Evolutionary conservation across 495 filamentous ascomycete genomes (phyloP), one percentile per base, ranked within the genome.

Genomic region (Aspergillus egyptiacus): DNA sequence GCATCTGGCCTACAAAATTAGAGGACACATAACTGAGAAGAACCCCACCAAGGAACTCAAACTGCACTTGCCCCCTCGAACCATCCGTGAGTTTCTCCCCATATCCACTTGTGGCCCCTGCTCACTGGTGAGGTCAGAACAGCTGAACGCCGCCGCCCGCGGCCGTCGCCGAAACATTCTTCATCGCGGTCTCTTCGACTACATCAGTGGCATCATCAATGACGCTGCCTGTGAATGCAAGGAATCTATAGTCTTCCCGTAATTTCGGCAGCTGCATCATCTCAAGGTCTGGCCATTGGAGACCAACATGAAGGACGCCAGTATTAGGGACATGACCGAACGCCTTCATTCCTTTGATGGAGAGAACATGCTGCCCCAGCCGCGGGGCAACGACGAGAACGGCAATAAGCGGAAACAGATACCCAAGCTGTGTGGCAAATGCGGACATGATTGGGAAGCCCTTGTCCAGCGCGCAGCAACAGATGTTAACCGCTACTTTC

Each of bases 121-220:
- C 41, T 11, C 3, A 20, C 22, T 20, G 4, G 13, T 14, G 5
- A 2, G 8, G 5, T 7, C 15, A 50, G 47, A 50, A 28, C 47
- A 50, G 15, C 11, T 50, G 27, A 50, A 50, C 9, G 36, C 36
- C 9, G 36, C 36, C 8, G 28, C 28, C 5, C 36, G 38, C 11
- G 47, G 47, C 17, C 36, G 47, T 1, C 47, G 41, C 30, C 25
- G 47, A 1, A 41, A 19, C 28, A 32, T 50, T n/a, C 36, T 41
- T 3, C 36, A 42, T 8, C 23, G 5, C 17, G 27, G 18, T n/a
- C 46, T 49, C 7, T 49, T 41, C 46, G 17, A 19, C 15, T 0
- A 22, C 10, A 5, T 49, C 15, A 15, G 14, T 8, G 3, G 0
- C 3, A 10, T 50, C 3, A 17, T 50, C 19, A 9, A 17, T 17